A percentile compares a stretch with the other conserved stretches of the same genome.
These are phyloP conservation scores for Fermentozyma sake DNA, from an alignment of 1,139 yeast species.

Conservation along the genomic window DNA sequence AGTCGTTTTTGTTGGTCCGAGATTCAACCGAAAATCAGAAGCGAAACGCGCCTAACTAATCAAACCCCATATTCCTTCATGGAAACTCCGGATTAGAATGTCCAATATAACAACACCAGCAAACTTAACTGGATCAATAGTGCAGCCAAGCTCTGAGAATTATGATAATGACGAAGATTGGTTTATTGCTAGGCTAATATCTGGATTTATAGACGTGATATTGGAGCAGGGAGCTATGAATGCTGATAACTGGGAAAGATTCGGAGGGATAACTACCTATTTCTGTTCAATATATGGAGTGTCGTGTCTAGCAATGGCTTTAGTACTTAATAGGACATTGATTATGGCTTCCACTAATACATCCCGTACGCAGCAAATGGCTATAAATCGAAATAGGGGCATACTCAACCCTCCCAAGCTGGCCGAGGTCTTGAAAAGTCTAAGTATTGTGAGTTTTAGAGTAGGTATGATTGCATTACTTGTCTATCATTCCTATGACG, in stretches of 20 bases:
- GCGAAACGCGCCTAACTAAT: not conserved
- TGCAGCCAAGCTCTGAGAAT: no score
- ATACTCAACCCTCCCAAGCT: slow-evolving; percentile 10
- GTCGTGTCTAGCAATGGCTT: slow-evolving; percentile 57
- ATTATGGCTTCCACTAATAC: slow-evolving; percentile 61
- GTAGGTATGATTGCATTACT: slow-evolving; percentile 29
- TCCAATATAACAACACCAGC: slow-evolving; percentile 1
- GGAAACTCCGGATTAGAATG: not conserved
- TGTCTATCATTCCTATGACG: slow-evolving; percentile 25
- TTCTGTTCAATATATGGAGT: slow-evolving; percentile 35
- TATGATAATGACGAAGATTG: slow-evolving; percentile 3
- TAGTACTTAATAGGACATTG: slow-evolving; percentile 58
- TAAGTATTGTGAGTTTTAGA: slow-evolving; percentile 29
- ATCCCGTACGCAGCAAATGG: slow-evolving; percentile 18
- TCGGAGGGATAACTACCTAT: slow-evolving; percentile 22
- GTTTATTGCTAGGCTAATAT: slow-evolving; percentile 9
- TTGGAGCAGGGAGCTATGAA: slow-evolving; percentile 18
- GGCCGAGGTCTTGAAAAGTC: slow-evolving; percentile 16
- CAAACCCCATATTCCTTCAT: not conserved
- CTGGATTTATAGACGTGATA: slow-evolving; percentile 20
- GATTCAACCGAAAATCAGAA: no score
- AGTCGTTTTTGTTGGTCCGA: no score
- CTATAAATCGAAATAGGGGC: slow-evolving; percentile 7
- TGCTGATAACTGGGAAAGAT: slow-evolving; percentile 12
- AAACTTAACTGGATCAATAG: no score